phyloP scores from a whole-genome alignment of 257 asterid species.

The Orobanche coerulescens region DNA sequence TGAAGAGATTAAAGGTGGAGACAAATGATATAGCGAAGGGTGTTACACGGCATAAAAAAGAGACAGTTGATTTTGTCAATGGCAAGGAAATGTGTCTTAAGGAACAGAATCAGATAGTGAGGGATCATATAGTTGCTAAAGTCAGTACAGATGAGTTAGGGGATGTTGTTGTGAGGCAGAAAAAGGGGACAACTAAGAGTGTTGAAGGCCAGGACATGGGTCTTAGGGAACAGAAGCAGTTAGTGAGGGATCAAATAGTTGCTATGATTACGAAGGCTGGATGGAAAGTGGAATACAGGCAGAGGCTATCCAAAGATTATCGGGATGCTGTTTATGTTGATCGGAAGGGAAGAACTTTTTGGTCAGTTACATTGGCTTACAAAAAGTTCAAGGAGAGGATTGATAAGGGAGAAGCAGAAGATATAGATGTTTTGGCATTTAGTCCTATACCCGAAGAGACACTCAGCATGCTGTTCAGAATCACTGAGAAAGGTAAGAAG shows the following conservation, averaged over 20 bases:
- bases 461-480: conserved; percentile 48
- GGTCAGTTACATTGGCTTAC: conserved; percentile 93
- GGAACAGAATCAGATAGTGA: conserved; percentile 53
- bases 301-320: conserved; percentile 49
- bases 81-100: conserved; percentile 40
- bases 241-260: conserved; percentile 62
- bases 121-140: conserved; percentile 50
- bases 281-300: conserved; percentile 72
- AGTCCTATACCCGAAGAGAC: conserved; percentile 59
- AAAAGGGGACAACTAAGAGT: not conserved
- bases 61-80: conserved; percentile 4
- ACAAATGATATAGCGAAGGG: conserved; percentile 11
- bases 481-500: conserved; percentile 37
- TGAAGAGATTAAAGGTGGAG: conserved; percentile 18
- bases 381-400: conserved; percentile 50
- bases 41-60: not conserved
- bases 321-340: conserved; percentile 83
- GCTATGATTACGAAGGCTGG: conserved; percentile 62
- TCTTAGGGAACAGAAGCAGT: conserved; percentile 55
- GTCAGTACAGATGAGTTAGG: not conserved
- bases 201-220: conserved; percentile 36
- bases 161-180: conserved; percentile 12
- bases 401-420: conserved; percentile 57
- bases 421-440: conserved; percentile 44
- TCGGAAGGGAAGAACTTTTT: conserved; percentile 46